Conservation (phyloP, 371 early-diverging fungal species). For the Saksenaea oblongispora region DNA sequence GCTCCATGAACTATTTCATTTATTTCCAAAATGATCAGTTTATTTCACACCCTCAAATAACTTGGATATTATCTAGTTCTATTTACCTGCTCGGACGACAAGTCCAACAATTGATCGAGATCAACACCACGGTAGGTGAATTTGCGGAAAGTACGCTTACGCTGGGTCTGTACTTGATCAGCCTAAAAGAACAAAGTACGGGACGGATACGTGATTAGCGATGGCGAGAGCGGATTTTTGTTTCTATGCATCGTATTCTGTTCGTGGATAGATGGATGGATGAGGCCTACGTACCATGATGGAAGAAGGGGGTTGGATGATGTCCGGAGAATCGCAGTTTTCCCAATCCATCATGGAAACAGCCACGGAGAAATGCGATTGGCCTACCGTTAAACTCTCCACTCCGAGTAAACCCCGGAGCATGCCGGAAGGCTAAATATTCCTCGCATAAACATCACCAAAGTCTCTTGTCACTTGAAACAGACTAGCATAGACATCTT, state of each 20-base stretch:
- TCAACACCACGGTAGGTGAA: conserved; percentile 98
- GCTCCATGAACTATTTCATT: conserved; percentile 79
- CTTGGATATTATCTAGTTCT: background rate
- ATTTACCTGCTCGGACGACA: conserved; percentile 80
- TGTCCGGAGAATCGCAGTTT: too few species aligned
- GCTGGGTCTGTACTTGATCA: conserved; percentile 53
- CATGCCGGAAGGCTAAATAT: too few species aligned
- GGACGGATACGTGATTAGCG: background rate
- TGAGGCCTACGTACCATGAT: background rate
- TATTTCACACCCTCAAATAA: background rate
- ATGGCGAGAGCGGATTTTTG: background rate
- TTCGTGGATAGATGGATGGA: background rate
- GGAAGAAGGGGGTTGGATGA: background rate
- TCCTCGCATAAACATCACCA: too few species aligned
- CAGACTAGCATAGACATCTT: too few species aligned
- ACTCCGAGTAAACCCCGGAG: too few species aligned
- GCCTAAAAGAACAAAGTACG: conserved; percentile 28
- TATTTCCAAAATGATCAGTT: background rate
- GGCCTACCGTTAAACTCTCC: too few species aligned
- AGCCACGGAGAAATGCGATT: too few species aligned
- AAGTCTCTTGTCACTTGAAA: too few species aligned
- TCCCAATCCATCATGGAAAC: too few species aligned
- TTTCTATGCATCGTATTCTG: background rate
- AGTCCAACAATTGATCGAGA: conserved; percentile 83
- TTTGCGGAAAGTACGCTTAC: conserved; percentile 96